These are phyloP conservation scores for Phylloporus rhodoxanthus DNA, from an alignment of 768 basidiomycete genomes.

Conservation along the genomic window DNA sequence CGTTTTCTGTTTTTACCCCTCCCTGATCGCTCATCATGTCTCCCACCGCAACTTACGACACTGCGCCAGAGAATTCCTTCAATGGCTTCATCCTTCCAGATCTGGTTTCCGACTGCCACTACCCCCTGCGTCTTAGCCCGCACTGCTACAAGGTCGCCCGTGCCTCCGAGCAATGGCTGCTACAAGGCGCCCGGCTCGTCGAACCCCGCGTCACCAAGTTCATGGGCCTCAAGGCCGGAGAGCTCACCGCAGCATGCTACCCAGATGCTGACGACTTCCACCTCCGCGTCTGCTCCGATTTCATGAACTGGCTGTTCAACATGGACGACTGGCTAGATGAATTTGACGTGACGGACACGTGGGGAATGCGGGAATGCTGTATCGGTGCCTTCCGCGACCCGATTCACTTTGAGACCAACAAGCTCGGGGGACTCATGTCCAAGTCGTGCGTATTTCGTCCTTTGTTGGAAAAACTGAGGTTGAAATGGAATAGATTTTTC, in stretches of 20 bases:
- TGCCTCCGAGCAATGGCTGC: constrained; percentile 35
- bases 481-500: constrained; percentile 31
- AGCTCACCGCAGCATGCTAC: constrained; percentile 63
- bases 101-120: constrained; percentile 36
- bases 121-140: constrained; percentile 32
- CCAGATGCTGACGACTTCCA: constrained; percentile 48
- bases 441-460: constrained; percentile 28
- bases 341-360: constrained; percentile 27
- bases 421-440: constrained; percentile 27
- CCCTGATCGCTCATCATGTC: constrained; percentile 15
- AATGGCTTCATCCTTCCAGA: constrained; percentile 36
- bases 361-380: constrained; percentile 28
- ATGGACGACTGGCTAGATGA: constrained; percentile 41
- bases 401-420: constrained; percentile 22
- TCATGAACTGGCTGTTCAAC: constrained; percentile 47
- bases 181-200: constrained; percentile 22
- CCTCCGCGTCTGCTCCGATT: constrained; percentile 62
- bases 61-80: constrained; percentile 3
- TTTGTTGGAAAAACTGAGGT: neutral
- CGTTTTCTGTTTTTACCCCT: neutral
- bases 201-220: constrained; percentile 36
- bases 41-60: constrained; percentile 22
- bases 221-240: constrained; percentile 57
- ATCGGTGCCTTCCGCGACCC: constrained; percentile 29
- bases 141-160: constrained; percentile 32